These are phyloP conservation scores for Rhodotorula sp. DNA, from an alignment of 1,284 basidiomycete species.

Conservation along the genomic window DNA sequence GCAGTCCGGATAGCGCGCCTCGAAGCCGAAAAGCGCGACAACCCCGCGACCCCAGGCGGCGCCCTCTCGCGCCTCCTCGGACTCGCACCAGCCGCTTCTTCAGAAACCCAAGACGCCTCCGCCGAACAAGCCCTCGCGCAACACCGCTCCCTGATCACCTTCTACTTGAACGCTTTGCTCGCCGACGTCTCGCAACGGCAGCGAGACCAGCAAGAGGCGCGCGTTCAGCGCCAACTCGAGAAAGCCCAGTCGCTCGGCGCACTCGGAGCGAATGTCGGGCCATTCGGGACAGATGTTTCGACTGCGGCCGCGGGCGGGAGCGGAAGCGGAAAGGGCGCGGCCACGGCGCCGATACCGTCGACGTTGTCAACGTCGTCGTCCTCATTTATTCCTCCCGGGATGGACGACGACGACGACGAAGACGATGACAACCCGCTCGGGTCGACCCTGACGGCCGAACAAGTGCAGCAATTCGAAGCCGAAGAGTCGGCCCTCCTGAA, in stretches of 20 bases:
- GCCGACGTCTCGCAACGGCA: slow-evolving; percentile 72
- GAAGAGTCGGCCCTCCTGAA: slow-evolving; percentile 82
- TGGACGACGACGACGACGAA: slow-evolving; percentile 43
- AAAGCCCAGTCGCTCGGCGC: slow-evolving; percentile 70
- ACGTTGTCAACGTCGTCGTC: slow-evolving; percentile 17
- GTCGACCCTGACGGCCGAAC: slow-evolving; percentile 67
- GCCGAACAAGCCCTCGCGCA: slow-evolving; percentile 67
- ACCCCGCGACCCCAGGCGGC: not conserved
- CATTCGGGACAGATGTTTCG: slow-evolving; percentile 4
- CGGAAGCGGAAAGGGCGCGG: slow-evolving; percentile 42
- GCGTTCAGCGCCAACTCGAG: slow-evolving; percentile 75
- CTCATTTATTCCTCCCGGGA: slow-evolving; percentile 27
- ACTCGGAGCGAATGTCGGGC: slow-evolving; percentile 19
- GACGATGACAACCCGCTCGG: slow-evolving; percentile 61
- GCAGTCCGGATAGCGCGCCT: slow-evolving; percentile 35
- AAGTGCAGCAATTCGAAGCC: slow-evolving; percentile 84
- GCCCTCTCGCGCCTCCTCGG: slow-evolving; percentile 49
- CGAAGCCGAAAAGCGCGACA: slow-evolving; percentile 32
- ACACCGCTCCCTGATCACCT: slow-evolving; percentile 77
- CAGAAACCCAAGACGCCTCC: slow-evolving; percentile 61
- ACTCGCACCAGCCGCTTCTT: slow-evolving; percentile 52
- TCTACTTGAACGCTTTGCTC: slow-evolving; percentile 75
- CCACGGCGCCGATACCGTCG: not conserved
- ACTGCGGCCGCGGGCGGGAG: slow-evolving; percentile 52
- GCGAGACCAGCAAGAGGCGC: slow-evolving; percentile 82